Percentiles rank a stretch among this genome's conserved stretches.
Conservation (phyloP, 495 filamentous ascomycete species). For the Aeminium ludgeri region DNA sequence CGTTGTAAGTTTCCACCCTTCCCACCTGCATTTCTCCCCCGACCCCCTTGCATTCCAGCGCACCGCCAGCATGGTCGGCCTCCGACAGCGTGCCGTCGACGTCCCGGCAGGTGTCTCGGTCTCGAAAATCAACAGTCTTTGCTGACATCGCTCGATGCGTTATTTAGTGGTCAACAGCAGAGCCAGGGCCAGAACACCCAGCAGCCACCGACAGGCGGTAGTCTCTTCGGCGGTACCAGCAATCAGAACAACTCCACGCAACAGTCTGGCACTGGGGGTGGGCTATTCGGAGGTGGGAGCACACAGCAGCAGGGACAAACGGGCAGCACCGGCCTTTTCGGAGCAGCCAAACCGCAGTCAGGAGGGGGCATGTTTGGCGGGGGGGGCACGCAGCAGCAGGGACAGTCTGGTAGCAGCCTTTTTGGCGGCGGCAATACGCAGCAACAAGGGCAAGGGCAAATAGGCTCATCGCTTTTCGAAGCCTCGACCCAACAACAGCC, state of each 20-base stretch:
- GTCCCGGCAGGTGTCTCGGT: too few relatives aligned
- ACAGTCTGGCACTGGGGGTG: not conserved
- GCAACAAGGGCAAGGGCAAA: slow-evolving; percentile 14
- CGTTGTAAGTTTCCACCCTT: slow-evolving; percentile 12
- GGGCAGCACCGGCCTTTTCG: not conserved
- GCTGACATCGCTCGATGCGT: not conserved
- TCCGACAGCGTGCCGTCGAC: too few relatives aligned
- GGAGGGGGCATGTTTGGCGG: not conserved
- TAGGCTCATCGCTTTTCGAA: not conserved
- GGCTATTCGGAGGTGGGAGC: slow-evolving; percentile 28
- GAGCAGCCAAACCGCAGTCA: slow-evolving; percentile 15
- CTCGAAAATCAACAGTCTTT: not conserved
- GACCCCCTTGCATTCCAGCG: not conserved
- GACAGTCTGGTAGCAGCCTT: slow-evolving; percentile 1
- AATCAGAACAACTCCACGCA: slow-evolving; percentile 1
- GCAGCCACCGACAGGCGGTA: slow-evolving; percentile 1
- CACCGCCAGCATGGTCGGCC: too few relatives aligned
- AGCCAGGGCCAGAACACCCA: not conserved
- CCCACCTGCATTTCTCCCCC: not conserved
- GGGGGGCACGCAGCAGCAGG: not conserved
- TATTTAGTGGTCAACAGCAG: not conserved
- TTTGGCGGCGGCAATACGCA: not conserved
- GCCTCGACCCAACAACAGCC: slow-evolving; percentile 3
- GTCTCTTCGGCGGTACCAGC: slow-evolving; percentile 6
- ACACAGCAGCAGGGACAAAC: slow-evolving; percentile 14